Evolutionary conservation across 192 early-diverging fungal species (phyloP).

Genomic region (Mycoemilia scoparia): DNA sequence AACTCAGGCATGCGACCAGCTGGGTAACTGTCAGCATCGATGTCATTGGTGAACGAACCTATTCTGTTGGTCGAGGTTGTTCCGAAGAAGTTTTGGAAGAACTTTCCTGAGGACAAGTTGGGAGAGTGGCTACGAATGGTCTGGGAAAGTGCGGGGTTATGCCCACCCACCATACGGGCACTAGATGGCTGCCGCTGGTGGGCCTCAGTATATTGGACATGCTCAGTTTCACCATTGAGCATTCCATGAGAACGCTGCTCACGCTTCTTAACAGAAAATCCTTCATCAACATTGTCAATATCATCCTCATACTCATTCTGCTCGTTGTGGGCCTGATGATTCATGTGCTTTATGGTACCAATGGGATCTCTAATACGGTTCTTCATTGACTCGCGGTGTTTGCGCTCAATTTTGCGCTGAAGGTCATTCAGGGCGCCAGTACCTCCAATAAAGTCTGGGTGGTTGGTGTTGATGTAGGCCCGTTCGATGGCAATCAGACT

Average conservation of each 20-base stretch:
- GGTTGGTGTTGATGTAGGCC: slow-evolving; percentile 95
- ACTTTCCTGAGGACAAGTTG: slow-evolving; percentile 14
- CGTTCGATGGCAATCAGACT: slow-evolving; percentile 68
- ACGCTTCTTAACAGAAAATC: slow-evolving; percentile 21
- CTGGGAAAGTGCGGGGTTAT: slow-evolving; percentile 2
- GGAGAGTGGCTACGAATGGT: slow-evolving; percentile 17
- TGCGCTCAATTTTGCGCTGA: slow-evolving; percentile 45
- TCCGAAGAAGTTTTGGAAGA: slow-evolving; percentile 28
- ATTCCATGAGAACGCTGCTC: slow-evolving; percentile 10
- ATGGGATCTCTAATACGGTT: slow-evolving; percentile 27
- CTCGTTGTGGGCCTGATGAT: slow-evolving; percentile 10
- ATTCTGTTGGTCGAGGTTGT: neutral
- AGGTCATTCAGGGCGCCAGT: slow-evolving; percentile 53
- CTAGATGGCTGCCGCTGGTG: slow-evolving; percentile 13
- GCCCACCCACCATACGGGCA: slow-evolving; percentile 6
- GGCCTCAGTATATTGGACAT: slow-evolving; percentile 3
- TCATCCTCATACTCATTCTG: slow-evolving; percentile 8
- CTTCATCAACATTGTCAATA: slow-evolving; percentile 11
- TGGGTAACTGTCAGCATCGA: slow-evolving; percentile 21
- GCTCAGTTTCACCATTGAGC: neutral
- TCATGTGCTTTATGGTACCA: slow-evolving; percentile 4
- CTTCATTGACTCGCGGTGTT: slow-evolving; percentile 26
- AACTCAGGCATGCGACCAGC: slow-evolving; percentile 18
- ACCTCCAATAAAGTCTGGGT: slow-evolving; percentile 86
- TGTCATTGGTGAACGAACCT: neutral